phyloP scores from a whole-genome alignment of 306 rosid species.

The cucumber (Cucumis sativus) region DNA sequence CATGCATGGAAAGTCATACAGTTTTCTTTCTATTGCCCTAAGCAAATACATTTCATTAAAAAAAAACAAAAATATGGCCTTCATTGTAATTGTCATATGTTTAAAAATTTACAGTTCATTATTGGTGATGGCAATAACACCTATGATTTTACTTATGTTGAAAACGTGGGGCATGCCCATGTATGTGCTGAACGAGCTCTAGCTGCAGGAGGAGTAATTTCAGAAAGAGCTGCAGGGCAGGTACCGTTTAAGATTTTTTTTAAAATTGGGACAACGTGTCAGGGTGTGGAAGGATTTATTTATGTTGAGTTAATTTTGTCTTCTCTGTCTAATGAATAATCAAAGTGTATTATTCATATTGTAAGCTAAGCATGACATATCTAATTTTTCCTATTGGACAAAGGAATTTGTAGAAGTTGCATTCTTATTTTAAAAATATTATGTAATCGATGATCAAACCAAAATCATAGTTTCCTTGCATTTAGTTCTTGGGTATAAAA shows the following conservation, averaged over 20 bases:
- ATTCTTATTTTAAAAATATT: neutral
- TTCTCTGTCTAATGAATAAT: neutral
- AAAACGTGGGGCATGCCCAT: slow-evolving; percentile 92
- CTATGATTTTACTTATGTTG: slow-evolving; percentile 89
- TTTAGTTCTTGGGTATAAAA: neutral
- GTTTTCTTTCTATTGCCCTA: neutral
- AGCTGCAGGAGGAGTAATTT: slow-evolving; percentile 49
- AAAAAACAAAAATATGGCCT: neutral
- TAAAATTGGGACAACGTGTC: neutral
- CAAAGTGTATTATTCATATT: neutral
- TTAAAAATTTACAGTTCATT: slow-evolving; percentile 54
- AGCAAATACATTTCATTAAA: neutral
- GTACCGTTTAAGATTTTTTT: slow-evolving; percentile 12
- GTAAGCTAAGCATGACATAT: neutral
- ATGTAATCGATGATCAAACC: neutral
- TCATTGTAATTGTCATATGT: slow-evolving; percentile 1
- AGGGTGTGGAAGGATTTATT: neutral
- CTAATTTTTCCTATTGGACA: neutral
- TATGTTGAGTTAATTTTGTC: neutral
- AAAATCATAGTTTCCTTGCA: neutral
- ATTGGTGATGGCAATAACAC: slow-evolving; percentile 80
- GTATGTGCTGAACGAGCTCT: slow-evolving; percentile 86
- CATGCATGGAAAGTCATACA: neutral
- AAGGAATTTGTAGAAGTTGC: neutral
- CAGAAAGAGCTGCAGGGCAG: slow-evolving; percentile 90